Percentiles rank a stretch among this genome's conserved stretches.
Conservation (phyloP, 139 green algal genomes). For the Chlorella sp. region DNA sequence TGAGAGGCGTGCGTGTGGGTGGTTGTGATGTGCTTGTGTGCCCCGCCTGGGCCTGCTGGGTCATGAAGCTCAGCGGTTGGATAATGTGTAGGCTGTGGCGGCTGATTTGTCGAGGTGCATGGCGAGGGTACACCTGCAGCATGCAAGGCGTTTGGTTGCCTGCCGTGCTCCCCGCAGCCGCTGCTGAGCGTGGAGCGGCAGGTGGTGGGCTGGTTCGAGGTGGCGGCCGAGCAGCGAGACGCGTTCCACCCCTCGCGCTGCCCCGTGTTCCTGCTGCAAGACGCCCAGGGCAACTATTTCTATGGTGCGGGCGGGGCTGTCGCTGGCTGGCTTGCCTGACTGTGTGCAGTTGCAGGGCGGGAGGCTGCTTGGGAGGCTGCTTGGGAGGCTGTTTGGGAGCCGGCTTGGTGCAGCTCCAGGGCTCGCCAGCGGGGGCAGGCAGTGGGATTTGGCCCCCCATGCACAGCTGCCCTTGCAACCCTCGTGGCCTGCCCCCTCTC, state of each 20-base stretch:
- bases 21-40: background rate
- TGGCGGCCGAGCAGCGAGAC: constrained; percentile 31
- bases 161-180: background rate
- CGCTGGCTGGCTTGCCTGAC: too few species aligned
- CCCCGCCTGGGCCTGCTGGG: too few species aligned
- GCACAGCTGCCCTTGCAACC: too few species aligned
- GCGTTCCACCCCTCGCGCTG: constrained; percentile 38
- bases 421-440: too few species aligned
- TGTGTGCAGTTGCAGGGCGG: too few species aligned
- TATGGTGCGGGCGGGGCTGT: constrained; percentile 11
- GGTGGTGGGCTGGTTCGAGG: constrained; percentile 72
- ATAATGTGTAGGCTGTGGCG: background rate
- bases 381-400: too few species aligned
- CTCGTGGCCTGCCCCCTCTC: background rate
- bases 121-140: too few species aligned
- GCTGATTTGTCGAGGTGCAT: background rate
- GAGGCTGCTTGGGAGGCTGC: too few species aligned
- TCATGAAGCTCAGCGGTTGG: too few species aligned
- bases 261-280: constrained; percentile 66
- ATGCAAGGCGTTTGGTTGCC: background rate
- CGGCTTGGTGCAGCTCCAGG: too few species aligned
- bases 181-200: constrained; percentile 49
- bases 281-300: constrained; percentile 39
- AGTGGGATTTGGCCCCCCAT: too few species aligned
- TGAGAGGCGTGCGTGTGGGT: too few species aligned